Evolutionary conservation across 257 asterid genomes (phyloP), one percentile per base, ranked within the genome.

Genomic region (Agastache rugosa): DNA sequence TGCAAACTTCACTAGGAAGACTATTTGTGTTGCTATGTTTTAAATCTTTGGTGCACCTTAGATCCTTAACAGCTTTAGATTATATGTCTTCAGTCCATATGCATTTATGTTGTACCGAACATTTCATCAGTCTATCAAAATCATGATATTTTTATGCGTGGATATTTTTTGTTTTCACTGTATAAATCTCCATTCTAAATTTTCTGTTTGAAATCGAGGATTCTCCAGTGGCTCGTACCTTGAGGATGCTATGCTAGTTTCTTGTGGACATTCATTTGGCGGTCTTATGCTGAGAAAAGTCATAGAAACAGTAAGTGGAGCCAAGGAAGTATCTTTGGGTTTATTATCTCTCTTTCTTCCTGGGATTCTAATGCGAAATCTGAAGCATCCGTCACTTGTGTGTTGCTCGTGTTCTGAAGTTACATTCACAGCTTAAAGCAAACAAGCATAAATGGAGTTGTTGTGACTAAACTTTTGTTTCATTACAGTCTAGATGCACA

Each of bases 181-280:
- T 79, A 53, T 55, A 44, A 29, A 53, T 77, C 35, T 56, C 19
- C 34, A 42, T 75, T 66, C 70, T 71, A 63, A 75, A 65, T 45
- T 70, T 31, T 69, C 53, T 73, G 61, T 77, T 72, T 73, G 82
- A 67, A 81, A 56, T 72, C 39, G 82, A 75, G 85, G 78, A 73
- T 79, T 80, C 69, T 79, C 56, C 88, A 94, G 99, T 55, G 98
- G 99, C 9, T 85, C 89, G 63, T 94, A 87, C 86, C 95, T 94
- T 77, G 99, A 94, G 83, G 99, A 94, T 86, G 98, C 99, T 69
- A 82, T 85, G 92, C 80, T 81, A 67, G 96, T 94, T 79, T 90
- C 97, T 56, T 94, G 99, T 67, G 99, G 99, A 70, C 99, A 94
- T 83, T 94, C 99, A 65, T 94, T 94, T 83, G 99, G 99, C 75